Evolutionary conservation across 148 eudicot genomes (phyloP).

Genomic region (Spergularia marina): DNA sequence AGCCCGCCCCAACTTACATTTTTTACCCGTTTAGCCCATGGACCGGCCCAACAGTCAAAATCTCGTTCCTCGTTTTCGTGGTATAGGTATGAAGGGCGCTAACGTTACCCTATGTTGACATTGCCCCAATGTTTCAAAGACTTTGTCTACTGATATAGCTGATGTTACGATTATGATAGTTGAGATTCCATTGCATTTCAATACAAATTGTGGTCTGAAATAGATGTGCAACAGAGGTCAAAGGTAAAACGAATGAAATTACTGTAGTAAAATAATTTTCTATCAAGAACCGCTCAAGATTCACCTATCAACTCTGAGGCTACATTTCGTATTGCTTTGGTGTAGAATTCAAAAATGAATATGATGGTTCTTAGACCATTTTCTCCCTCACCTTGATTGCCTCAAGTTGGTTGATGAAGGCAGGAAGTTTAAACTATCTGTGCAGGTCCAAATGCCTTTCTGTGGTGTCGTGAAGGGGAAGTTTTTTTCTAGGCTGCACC

Average conservation of each 20-base stretch:
- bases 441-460: not conserved
- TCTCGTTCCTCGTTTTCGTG: too few species aligned
- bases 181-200: not conserved
- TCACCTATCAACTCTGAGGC: not conserved
- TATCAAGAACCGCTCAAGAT: not conserved
- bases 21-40: too few species aligned
- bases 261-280: not conserved
- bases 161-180: not conserved
- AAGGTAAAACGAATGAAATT: not conserved
- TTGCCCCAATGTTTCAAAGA: too few species aligned
- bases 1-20: too few species aligned
- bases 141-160: too few species aligned
- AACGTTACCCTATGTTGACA: too few species aligned
- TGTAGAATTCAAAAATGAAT: not conserved
- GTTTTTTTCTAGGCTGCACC: conserved; percentile 13
- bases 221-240: not conserved
- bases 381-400: conserved; percentile 2
- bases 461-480: conserved; percentile 10
- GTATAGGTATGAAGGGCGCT: too few species aligned
- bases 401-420: conserved; percentile 1
- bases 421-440: conserved; percentile 6
- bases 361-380: not conserved
- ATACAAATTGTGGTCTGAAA: not conserved
- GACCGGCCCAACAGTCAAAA: too few species aligned
- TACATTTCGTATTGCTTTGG: conserved; percentile 10